Conservation (phyloP, 768 basidiomycete genomes). For the Mycena haematopus region DNA sequence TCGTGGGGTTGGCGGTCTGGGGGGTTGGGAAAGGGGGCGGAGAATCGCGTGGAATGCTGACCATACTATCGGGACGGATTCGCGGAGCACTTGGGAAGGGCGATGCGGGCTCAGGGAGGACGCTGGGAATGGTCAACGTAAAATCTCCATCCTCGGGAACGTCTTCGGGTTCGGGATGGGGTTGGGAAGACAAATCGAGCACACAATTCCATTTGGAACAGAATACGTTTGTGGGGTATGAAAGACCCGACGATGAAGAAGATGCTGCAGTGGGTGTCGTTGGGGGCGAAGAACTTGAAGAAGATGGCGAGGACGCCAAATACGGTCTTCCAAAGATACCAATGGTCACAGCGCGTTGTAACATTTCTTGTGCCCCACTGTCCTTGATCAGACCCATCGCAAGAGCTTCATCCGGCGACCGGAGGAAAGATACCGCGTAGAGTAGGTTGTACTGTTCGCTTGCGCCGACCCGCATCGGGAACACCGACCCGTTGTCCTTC, state of each 20-base stretch:
- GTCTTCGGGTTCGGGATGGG: slow-evolving; percentile 39
- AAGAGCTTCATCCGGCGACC: slow-evolving; percentile 62
- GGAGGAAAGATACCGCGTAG: slow-evolving; percentile 86
- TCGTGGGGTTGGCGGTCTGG: slow-evolving; percentile 50
- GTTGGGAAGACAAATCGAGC: slow-evolving; percentile 67
- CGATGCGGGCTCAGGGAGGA: slow-evolving; percentile 77
- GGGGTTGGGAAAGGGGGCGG: slow-evolving; percentile 17
- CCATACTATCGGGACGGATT: slow-evolving; percentile 20
- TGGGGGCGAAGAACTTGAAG: background rate
- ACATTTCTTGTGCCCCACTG: slow-evolving; percentile 33
- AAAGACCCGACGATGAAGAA: slow-evolving; percentile 17
- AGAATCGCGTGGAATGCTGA: slow-evolving; percentile 22
- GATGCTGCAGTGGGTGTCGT: slow-evolving; percentile 12
- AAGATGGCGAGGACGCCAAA: slow-evolving; percentile 29
- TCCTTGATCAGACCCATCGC: slow-evolving; percentile 41
- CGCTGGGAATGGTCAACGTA: slow-evolving; percentile 43
- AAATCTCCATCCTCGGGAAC: slow-evolving; percentile 42
- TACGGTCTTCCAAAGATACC: slow-evolving; percentile 79
- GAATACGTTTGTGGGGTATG: slow-evolving; percentile 77
- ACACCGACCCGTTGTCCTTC: slow-evolving; percentile 50
- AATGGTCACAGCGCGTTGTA: slow-evolving; percentile 79
- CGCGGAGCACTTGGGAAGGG: slow-evolving; percentile 64
- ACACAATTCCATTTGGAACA: slow-evolving; percentile 91
- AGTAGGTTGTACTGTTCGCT: slow-evolving; percentile 88
- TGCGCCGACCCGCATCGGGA: slow-evolving; percentile 75